Evolutionary conservation across 2,329 filamentous ascomycete species (phyloP), one percentile per base, ranked within the genome.

Genomic region (Dryadomyces sulphureus): DNA sequence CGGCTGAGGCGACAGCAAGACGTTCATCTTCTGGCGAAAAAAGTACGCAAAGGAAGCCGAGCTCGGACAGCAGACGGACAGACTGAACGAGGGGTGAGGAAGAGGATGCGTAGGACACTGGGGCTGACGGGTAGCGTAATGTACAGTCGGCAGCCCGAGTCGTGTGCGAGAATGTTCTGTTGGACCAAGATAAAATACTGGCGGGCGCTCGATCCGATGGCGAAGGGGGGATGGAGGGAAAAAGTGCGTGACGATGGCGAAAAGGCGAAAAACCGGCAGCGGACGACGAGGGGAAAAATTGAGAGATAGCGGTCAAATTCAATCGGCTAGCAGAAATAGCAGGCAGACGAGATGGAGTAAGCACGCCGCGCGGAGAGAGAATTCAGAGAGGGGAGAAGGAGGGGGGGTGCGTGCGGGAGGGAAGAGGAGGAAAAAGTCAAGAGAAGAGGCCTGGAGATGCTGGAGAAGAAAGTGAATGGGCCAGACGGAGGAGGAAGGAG

Each of bases 1-100:
- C 45, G 73, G 74, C 59, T 79, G 75, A 54, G 74, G 70, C 56
- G 73, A 71, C 52, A 80, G 61, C 61, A 80, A 60, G 59, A 77
- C 67, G 60, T 79, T 79, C 77, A 81, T 81, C 48, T 55, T 61
- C 52, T 25, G 45, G n/a, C n/a, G 45, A 25, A n/a, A 16, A 7
- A 20, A 35, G 36, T 7, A n/a, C 22, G 16, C n/a, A 20, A 34
- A 34, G 35, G 32, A 43, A 22, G 42, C 11, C 8, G 42, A 44
- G 8, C 5, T 19, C 32, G 43, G 17, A 32, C 22, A 2, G 22
- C 3, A 35, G n/a, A 19, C 34, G 34, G 17, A 36, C 14, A 36
- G 4, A 32, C 11, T 14, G 9, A 32, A 14, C 5, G 27, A 32
- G 25, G 25, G 7, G 7, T 7, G 12, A 30, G 25, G 7, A 30